Evolutionary conservation across 139 green algal genomes (phyloP).

Genomic region (Chlorella sp.): DNA sequence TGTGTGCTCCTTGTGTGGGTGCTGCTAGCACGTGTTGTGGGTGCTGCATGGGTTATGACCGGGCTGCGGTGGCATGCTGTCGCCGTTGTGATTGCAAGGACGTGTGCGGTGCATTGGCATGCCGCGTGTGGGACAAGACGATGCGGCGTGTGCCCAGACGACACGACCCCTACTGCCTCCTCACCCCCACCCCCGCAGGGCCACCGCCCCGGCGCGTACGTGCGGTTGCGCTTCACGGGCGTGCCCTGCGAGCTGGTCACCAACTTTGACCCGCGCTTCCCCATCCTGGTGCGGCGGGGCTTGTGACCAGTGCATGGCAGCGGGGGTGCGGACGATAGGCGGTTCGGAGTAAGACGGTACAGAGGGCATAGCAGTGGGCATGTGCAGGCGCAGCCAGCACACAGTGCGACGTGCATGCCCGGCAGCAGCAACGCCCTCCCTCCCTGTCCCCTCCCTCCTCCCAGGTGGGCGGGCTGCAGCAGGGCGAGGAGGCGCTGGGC

Average conservation of each 20-base stretch:
- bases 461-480: slow-evolving; percentile 84
- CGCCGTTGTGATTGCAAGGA: no score
- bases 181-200: slow-evolving; percentile 14
- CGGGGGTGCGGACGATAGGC: no score
- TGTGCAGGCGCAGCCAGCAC: background rate
- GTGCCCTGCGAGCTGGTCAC: slow-evolving; percentile 91
- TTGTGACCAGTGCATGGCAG: no score
- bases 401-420: background rate
- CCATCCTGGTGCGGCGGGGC: slow-evolving; percentile 74
- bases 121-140: no score
- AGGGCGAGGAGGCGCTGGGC: slow-evolving; percentile 84
- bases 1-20: background rate
- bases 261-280: slow-evolving; percentile 80
- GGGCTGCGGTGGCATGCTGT: no score
- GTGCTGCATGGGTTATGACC: no score
- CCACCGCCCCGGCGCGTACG: slow-evolving; percentile 82
- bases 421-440: background rate
- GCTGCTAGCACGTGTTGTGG: background rate
- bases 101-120: no score
- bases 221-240: slow-evolving; percentile 85
- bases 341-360: no score
- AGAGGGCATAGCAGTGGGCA: no score
- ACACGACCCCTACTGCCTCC: background rate
- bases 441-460: slow-evolving; percentile 47
- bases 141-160: no score